phyloP scores from a whole-genome alignment of 1,139 yeast genomes.

The Taphrina communis region DNA sequence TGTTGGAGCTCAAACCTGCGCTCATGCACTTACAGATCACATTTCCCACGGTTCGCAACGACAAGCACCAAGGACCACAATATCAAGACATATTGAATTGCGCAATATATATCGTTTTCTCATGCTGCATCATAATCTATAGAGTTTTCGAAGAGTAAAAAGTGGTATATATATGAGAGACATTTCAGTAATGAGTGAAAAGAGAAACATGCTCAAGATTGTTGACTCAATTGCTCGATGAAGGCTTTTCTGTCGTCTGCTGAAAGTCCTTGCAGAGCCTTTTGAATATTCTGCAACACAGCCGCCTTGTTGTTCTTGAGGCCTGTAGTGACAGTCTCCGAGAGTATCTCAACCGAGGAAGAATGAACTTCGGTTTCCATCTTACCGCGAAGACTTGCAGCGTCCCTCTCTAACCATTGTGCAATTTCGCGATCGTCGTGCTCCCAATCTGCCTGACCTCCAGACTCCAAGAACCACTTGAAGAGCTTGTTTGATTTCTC shows the following conservation, averaged over 20 bases:
- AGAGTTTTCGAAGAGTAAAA: neutral
- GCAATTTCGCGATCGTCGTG: slow-evolving; percentile 43
- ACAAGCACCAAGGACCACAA: neutral
- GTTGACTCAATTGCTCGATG: slow-evolving; percentile 18
- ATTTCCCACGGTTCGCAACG: neutral
- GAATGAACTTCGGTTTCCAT: slow-evolving; percentile 46
- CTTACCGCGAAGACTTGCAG: slow-evolving; percentile 30
- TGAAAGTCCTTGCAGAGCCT: slow-evolving; percentile 37
- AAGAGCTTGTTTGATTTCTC: slow-evolving; percentile 32
- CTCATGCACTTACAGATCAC: neutral
- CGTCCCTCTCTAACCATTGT: slow-evolving; percentile 40
- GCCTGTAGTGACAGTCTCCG: slow-evolving; percentile 32
- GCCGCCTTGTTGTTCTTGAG: slow-evolving; percentile 27
- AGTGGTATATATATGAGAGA: neutral
- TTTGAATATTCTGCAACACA: slow-evolving; percentile 37
- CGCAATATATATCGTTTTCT: neutral
- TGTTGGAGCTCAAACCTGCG: neutral
- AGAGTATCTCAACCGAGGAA: slow-evolving; percentile 36
- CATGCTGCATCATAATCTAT: neutral
- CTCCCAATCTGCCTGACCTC: slow-evolving; percentile 40
- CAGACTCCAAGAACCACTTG: slow-evolving; percentile 39
- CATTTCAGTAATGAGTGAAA: neutral
- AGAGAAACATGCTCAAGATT: neutral
- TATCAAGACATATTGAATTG: neutral
- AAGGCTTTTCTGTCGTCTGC: slow-evolving; percentile 37